Evolutionary conservation across 164 flowering plant genomes (phyloP).

Genomic region (Aristolochia fimbriata): DNA sequence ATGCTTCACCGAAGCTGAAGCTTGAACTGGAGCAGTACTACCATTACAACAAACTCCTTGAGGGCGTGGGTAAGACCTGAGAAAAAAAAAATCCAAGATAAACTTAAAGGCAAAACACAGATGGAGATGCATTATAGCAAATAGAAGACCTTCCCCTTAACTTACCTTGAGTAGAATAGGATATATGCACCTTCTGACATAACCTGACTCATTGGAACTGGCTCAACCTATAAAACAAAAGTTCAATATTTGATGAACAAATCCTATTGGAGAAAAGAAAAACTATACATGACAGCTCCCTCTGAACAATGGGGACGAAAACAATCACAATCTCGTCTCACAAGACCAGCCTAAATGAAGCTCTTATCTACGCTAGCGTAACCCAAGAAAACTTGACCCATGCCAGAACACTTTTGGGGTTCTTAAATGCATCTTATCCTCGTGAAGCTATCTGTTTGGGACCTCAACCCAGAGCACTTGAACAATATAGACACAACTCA

Average conservation of each 20-base stretch:
- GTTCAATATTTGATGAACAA: background rate
- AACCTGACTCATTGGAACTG: conserved; percentile 57
- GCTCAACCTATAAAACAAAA: conserved; percentile 54
- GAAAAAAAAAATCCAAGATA: conserved; percentile 6
- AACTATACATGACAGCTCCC: too few relatives aligned
- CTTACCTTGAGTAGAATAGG: conserved; percentile 71
- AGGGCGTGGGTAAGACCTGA: conserved; percentile 66
- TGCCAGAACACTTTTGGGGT: too few relatives aligned
- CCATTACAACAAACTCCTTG: conserved; percentile 21
- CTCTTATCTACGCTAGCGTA: too few relatives aligned
- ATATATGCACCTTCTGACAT: conserved; percentile 93
- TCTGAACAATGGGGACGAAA: too few relatives aligned
- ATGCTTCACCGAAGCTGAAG: conserved; percentile 18
- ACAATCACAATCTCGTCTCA: too few relatives aligned
- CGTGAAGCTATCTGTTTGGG: too few relatives aligned
- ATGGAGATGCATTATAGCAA: background rate
- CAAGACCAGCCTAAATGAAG: too few relatives aligned
- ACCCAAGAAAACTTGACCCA: too few relatives aligned
- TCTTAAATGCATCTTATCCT: too few relatives aligned
- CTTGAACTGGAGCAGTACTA: conserved; percentile 19
- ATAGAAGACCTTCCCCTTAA: background rate
- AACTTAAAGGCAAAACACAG: background rate
- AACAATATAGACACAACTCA: too few relatives aligned
- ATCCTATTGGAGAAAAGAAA: too few relatives aligned
- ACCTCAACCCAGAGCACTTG: too few relatives aligned